phyloP scores from a whole-genome alignment of 2,329 filamentous ascomycete genomes.

The Immersiporthe knoxdaviesiana region DNA sequence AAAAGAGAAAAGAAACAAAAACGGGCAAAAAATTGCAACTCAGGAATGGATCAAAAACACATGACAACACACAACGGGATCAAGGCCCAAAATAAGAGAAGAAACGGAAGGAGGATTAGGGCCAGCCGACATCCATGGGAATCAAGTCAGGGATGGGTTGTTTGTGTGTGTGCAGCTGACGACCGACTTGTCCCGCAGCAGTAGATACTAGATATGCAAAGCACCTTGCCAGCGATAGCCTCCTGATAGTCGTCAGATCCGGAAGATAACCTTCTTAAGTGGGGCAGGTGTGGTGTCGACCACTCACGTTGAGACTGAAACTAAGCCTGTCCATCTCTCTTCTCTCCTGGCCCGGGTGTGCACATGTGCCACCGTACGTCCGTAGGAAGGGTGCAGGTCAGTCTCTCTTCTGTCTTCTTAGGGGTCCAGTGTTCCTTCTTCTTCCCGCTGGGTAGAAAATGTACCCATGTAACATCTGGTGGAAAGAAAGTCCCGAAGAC shows the following conservation, averaged over 20 bases:
- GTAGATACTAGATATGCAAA: neutral
- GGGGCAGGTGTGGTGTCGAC: neutral
- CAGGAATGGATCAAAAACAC: neutral
- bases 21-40: neutral
- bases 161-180: conserved; percentile 9
- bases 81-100: neutral
- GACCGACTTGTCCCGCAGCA: conserved; percentile 23
- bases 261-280: conserved; percentile 21
- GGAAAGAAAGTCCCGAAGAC: too few relatives aligned
- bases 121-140: neutral
- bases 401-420: too few relatives aligned
- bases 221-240: conserved; percentile 5
- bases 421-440: too few relatives aligned
- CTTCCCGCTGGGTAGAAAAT: too few relatives aligned
- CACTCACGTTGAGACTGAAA: conserved; percentile 17
- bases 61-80: conserved; percentile 7
- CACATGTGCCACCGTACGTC: too few relatives aligned
- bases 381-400: too few relatives aligned
- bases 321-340: neutral
- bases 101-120: conserved; percentile 4
- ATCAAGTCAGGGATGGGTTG: conserved; percentile 5
- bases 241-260: conserved; percentile 23
- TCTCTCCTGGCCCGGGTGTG: too few relatives aligned
- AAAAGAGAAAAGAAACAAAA: neutral
- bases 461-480: too few relatives aligned